These are phyloP conservation scores for Cerrena zonata DNA, from an alignment of 1,284 basidiomycete species.

Conservation along the genomic window DNA sequence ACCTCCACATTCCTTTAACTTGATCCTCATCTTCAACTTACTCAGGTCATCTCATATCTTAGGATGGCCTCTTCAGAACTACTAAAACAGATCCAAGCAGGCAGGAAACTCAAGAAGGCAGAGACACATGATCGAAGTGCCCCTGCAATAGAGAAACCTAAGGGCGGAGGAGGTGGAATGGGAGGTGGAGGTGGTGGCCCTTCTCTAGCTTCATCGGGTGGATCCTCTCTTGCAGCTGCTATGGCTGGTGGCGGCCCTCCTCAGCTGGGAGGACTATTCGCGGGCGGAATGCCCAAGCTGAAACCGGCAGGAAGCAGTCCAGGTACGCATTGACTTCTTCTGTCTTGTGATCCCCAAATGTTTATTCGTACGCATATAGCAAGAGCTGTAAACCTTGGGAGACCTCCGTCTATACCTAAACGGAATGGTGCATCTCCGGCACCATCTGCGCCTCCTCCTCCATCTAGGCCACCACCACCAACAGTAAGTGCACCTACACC, in stretches of 20 bases:
- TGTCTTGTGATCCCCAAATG: too few species aligned
- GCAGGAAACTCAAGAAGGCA: conserved; percentile 75
- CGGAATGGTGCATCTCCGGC: conserved; percentile 34
- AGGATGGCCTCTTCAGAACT: conserved; percentile 67
- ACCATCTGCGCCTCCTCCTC: conserved; percentile 28
- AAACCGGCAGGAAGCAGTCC: conserved; percentile 69
- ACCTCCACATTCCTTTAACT: neutral
- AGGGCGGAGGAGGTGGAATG: conserved; percentile 42
- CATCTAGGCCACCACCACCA: conserved; percentile 27
- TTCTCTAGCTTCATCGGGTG: conserved; percentile 28
- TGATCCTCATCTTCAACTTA: neutral
- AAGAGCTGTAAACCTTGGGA: conserved; percentile 58
- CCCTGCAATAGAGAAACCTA: conserved; percentile 52
- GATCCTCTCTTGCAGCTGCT: conserved; percentile 30
- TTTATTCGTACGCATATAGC: too few species aligned
- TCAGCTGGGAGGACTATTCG: conserved; percentile 80
- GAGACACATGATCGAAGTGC: conserved; percentile 79
- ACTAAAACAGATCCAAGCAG: conserved; percentile 71
- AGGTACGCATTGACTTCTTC: conserved; percentile 37
- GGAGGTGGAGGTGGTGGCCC: conserved; percentile 35
- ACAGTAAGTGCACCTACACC: conserved; percentile 19
- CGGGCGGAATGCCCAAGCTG: conserved; percentile 85
- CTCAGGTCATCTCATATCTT: neutral
- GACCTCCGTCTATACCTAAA: conserved; percentile 63
- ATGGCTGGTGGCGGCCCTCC: conserved; percentile 44